phyloP scores from a whole-genome alignment of 2,329 filamentous ascomycete genomes.

The Delphinella strobiligena region DNA sequence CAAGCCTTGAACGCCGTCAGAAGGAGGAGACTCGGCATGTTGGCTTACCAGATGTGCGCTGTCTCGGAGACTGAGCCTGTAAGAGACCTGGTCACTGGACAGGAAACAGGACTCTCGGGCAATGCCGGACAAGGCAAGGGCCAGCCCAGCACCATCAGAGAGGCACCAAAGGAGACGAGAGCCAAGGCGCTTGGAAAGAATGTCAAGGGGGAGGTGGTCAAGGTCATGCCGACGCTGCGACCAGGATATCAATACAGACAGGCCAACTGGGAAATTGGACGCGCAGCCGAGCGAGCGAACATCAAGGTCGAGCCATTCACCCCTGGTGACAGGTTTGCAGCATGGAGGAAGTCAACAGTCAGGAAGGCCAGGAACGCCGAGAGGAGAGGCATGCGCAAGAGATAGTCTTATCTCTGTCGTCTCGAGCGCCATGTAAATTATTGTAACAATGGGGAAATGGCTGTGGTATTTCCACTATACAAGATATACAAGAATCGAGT shows the following conservation, averaged over 20 bases:
- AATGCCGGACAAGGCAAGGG: conserved; percentile 11
- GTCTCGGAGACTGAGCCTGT: conserved; percentile 4
- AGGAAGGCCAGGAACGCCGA: conserved; percentile 39
- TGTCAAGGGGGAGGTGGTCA: conserved; percentile 18
- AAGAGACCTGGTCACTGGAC: conserved; percentile 10
- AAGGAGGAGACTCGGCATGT: conserved; percentile 64
- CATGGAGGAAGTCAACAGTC: conserved; percentile 49
- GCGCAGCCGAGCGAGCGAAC: conserved; percentile 47
- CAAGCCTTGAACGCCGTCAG: conserved; percentile 62
- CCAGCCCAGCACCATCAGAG: conserved; percentile 13
- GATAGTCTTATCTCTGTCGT: too few relatives aligned
- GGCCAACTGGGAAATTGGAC: conserved; percentile 57
- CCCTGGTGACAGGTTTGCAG: conserved; percentile 48
- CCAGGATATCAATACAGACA: conserved; percentile 52
- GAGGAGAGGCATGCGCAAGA: conserved; percentile 38
- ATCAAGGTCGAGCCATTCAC: conserved; percentile 44
- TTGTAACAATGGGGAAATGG: background rate
- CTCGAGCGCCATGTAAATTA: too few relatives aligned
- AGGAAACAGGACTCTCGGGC: conserved; percentile 10
- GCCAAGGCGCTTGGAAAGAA: conserved; percentile 16
- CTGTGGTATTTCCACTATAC: background rate
- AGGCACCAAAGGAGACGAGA: conserved; percentile 11
- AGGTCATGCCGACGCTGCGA: conserved; percentile 29
- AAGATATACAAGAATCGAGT: background rate
- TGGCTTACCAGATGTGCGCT: conserved; percentile 33